Conservation (phyloP, 2,329 filamentous ascomycete genomes). For the Fusarium kyushuense region DNA sequence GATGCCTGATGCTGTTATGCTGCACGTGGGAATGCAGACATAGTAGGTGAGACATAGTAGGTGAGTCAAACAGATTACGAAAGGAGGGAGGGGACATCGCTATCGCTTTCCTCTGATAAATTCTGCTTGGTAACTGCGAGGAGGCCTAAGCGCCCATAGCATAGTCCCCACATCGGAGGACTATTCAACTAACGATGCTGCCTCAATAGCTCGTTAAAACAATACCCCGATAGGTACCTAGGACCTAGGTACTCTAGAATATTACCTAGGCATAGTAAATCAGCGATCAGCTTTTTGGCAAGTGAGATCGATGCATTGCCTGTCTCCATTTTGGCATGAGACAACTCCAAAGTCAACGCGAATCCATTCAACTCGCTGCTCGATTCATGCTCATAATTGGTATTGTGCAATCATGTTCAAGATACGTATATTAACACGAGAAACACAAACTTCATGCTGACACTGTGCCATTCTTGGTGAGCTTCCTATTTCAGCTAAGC, state of each 20-base stretch:
- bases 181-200: slow-evolving; percentile 30
- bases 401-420: background rate
- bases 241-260: background rate
- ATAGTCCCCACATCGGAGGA: slow-evolving; percentile 22
- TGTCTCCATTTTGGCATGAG: background rate
- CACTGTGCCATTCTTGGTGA: slow-evolving; percentile 44
- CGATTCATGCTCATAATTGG: background rate
- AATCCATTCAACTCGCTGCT: background rate
- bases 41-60: background rate
- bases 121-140: slow-evolving; percentile 3
- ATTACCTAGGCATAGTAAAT: background rate
- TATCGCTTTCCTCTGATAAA: slow-evolving; percentile 26
- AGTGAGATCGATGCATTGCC: background rate
- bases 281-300: background rate
- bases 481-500: slow-evolving; percentile 46
- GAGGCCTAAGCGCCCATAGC: slow-evolving; percentile 28
- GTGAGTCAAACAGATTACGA: slow-evolving; percentile 4
- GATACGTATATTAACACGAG: slow-evolving; percentile 11
- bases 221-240: slow-evolving; percentile 11
- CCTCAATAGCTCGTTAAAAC: slow-evolving; percentile 12
- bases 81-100: slow-evolving; percentile 1
- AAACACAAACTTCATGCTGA: slow-evolving; percentile 18
- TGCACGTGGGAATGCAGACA: slow-evolving; percentile 23
- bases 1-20: slow-evolving; percentile 6
- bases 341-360: background rate